phyloP scores from a whole-genome alignment of 495 filamentous ascomycete genomes.

The Penicillium samsonianum region DNA sequence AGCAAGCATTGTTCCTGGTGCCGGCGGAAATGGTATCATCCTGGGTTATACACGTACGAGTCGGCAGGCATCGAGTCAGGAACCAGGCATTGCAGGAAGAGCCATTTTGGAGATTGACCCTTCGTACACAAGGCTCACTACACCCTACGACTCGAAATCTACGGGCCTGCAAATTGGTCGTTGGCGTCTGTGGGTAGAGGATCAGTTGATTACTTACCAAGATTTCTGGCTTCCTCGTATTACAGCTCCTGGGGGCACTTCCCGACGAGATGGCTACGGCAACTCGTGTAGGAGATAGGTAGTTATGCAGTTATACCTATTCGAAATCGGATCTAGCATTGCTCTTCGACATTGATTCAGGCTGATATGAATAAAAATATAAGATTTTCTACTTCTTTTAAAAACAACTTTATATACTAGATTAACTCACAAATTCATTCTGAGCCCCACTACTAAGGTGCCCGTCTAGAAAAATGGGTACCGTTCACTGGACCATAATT shows the following conservation, averaged over 20 bases:
- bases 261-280: neutral
- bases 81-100: conserved; percentile 6
- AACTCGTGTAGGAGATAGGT: neutral
- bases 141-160: neutral
- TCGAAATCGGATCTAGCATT: too few relatives aligned
- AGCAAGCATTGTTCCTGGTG: neutral
- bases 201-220: conserved; percentile 5
- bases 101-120: conserved; percentile 1
- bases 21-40: neutral
- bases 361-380: too few relatives aligned
- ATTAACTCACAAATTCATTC: too few relatives aligned
- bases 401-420: too few relatives aligned
- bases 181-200: conserved; percentile 9
- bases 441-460: too few relatives aligned
- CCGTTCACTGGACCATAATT: too few relatives aligned
- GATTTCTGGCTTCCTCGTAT: conserved; percentile 5
- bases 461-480: too few relatives aligned
- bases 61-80: neutral
- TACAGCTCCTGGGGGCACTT: neutral
- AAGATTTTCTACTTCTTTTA: too few relatives aligned
- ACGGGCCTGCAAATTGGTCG: conserved; percentile 8
- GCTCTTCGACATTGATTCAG: too few relatives aligned
- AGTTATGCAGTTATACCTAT: too few relatives aligned
- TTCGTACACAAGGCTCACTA: neutral
- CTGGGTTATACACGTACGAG: conserved; percentile 6